Evolutionary conservation across 2,329 filamentous ascomycete genomes (phyloP), one percentile per base, ranked within the genome.

Genomic region (Aspergillus ochraceus): DNA sequence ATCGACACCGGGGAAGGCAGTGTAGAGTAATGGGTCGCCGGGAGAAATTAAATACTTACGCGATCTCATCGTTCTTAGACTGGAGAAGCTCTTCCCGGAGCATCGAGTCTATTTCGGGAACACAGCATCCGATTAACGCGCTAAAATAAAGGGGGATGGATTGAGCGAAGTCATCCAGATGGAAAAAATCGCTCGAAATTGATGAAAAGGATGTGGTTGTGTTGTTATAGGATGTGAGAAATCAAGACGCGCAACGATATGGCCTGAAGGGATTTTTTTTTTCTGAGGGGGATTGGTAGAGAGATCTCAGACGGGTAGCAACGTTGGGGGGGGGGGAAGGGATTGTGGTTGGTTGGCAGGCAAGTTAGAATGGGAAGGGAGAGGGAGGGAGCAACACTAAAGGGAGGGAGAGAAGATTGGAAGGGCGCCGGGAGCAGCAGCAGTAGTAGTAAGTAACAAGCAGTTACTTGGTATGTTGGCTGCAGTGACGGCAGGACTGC

Each of bases 41-140:
- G 53, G 46, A 69, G 66, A 71, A 66, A 69, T 64, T 68, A 68
- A 72, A 74, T 70, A 79, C 78, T 70, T 73, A 82, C 80, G 78
- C 76, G 77, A 80, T 79, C 77, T 81, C 79, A 77, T 80, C 76
- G 70, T 79, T 79, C 74, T 81, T 81, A 72, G 76, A 77, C 70
- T 74, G 76, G 70, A 81, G 75, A 69, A 79, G 77, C 76, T 80
- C 78, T 75, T 80, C 77, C 68, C 76, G 75, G 76, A 79, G 76
- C 78, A 80, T 80, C 72, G 77, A 77, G 78, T 74, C 76, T 77
- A 77, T 70, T 75, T 77, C 71, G 73, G 75, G 71, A 75, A 77
- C 70, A 74, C 76, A 74, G 74, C 79, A 81, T 81, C 75, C 78
- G 78, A 81, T 79, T 79, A 74, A 77, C 76, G 76, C 74, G 76